Evolutionary conservation across 768 basidiomycete genomes (phyloP).

Genomic region (Daedaleopsis sinensis): DNA sequence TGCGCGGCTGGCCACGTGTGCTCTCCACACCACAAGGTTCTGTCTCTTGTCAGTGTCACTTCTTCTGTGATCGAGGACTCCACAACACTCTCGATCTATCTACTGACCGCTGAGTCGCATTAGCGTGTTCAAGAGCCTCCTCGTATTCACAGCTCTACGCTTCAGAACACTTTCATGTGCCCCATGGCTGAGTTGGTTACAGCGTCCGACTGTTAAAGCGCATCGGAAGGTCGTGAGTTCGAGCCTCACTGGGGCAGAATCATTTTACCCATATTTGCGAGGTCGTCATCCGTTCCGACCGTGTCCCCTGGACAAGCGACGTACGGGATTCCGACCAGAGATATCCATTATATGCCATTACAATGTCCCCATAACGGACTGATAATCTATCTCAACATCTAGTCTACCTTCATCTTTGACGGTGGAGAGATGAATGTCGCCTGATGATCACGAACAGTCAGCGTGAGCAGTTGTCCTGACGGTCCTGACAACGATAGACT

Average conservation of each 20-base stretch:
- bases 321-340: too few species aligned
- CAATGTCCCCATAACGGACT: constrained; percentile 8
- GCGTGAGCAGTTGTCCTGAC: background rate
- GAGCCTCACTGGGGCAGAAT: constrained; percentile 54
- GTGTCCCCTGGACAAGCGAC: too few species aligned
- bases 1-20: too few species aligned
- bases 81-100: too few species aligned
- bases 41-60: too few species aligned
- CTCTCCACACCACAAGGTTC: too few species aligned
- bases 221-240: constrained; percentile 74
- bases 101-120: too few species aligned
- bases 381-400: constrained; percentile 16
- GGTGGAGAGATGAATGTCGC: constrained; percentile 61
- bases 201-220: constrained; percentile 72
- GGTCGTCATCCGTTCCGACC: too few species aligned
- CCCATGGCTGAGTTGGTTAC: constrained; percentile 74
- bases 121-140: too few species aligned
- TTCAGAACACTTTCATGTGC: background rate
- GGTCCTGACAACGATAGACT: constrained; percentile 30
- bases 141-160: too few species aligned
- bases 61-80: too few species aligned
- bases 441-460: constrained; percentile 33
- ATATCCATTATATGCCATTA: constrained; percentile 20
- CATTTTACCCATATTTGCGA: too few species aligned
- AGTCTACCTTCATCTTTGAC: constrained; percentile 41